Conservation (phyloP, 2,329 filamentous ascomycete species). For the Herpotrichia juniperi region DNA sequence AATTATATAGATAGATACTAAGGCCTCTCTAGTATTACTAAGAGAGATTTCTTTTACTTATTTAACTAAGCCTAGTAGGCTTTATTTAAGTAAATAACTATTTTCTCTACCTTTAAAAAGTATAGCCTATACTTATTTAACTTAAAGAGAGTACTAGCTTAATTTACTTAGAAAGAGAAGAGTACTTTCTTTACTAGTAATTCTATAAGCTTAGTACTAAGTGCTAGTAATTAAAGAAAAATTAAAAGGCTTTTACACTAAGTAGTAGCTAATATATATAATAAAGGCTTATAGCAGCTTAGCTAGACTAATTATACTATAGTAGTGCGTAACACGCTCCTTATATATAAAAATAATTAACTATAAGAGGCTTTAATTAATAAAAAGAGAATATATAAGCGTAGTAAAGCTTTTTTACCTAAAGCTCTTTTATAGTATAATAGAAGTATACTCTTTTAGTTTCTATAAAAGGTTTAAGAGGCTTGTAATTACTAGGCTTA, state of each 20-base stretch:
- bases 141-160: not conserved
- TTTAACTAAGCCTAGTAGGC: slow-evolving; percentile 5
- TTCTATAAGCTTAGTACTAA: not conserved
- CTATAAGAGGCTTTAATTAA: no score
- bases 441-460: not conserved
- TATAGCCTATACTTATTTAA: slow-evolving; percentile 1
- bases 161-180: not conserved
- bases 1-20: slow-evolving; percentile 5
- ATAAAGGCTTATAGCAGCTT: no score
- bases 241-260: no score
- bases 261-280: not conserved
- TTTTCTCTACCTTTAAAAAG: slow-evolving; percentile 3
- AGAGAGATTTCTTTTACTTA: slow-evolving; percentile 7
- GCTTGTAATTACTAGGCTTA: not conserved
- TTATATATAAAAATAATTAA: no score
- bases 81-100: not conserved
- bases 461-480: not conserved
- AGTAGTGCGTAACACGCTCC: no score
- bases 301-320: no score
- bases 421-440: not conserved
- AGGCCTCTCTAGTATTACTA: slow-evolving; percentile 3
- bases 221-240: not conserved
- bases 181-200: slow-evolving; percentile 5
- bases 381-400: no score
- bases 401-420: no score